Conservation (phyloP, 768 basidiomycete species). For the Mycena vulgaris region DNA sequence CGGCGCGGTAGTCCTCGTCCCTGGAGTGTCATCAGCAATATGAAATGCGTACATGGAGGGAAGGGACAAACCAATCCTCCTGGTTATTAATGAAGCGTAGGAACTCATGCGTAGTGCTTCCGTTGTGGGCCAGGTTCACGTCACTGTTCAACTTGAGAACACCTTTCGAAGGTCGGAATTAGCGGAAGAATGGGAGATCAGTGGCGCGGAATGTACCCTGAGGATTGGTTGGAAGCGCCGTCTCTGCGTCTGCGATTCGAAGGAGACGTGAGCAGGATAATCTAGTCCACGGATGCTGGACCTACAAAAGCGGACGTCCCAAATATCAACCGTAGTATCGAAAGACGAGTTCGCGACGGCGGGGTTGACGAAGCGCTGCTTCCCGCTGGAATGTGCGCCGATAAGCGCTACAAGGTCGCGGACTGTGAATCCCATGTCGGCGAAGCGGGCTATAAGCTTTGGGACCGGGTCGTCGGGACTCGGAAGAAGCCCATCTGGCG, state of each 20-base stretch:
- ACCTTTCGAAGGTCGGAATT: neutral
- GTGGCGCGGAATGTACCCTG: neutral
- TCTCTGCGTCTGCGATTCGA: neutral
- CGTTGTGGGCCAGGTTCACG: conserved; percentile 27
- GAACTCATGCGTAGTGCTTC: conserved; percentile 23
- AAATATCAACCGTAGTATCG: conserved; percentile 33
- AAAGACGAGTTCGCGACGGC: neutral
- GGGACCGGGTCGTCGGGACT: conserved; percentile 20
- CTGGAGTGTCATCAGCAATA: neutral
- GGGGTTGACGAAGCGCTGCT: conserved; percentile 33
- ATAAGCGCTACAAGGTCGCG: conserved; percentile 34
- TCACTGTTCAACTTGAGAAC: conserved; percentile 32
- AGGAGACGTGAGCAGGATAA: neutral
- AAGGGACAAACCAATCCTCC: conserved; percentile 28
- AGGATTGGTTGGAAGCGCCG: neutral
- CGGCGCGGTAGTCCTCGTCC: conserved; percentile 34
- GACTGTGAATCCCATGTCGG: conserved; percentile 31
- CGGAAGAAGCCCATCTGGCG: conserved; percentile 30
- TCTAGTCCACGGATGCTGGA: neutral
- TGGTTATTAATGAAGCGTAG: conserved; percentile 32
- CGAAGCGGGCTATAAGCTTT: conserved; percentile 23
- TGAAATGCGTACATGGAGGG: neutral
- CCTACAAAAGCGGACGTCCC: conserved; percentile 37
- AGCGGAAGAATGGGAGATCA: neutral
- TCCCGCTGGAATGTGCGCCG: conserved; percentile 29